Conservation (phyloP, 768 basidiomycete species). For the Auriscalpium microsporum region DNA sequence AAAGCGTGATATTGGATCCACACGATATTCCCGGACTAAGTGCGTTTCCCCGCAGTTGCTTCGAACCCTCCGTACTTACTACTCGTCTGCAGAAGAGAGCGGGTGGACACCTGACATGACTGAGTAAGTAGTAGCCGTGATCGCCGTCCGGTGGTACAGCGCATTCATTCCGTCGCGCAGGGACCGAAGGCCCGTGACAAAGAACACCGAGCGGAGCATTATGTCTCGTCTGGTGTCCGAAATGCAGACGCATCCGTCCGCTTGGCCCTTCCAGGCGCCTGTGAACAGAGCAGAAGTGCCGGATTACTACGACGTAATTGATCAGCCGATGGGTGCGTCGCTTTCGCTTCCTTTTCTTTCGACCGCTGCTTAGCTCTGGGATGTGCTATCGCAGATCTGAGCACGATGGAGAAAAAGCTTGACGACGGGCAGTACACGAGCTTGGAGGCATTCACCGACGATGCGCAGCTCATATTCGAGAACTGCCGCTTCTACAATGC, state of each 20-base stretch:
- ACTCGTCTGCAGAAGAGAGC: slow-evolving; percentile 54
- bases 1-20: slow-evolving; percentile 51
- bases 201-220: slow-evolving; percentile 48
- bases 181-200: slow-evolving; percentile 36
- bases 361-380: not conserved
- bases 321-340: slow-evolving; percentile 82
- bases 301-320: slow-evolving; percentile 88
- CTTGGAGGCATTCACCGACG: slow-evolving; percentile 67
- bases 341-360: slow-evolving; percentile 1
- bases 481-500: slow-evolving; percentile 89
- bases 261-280: slow-evolving; percentile 85
- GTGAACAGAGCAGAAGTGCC: slow-evolving; percentile 72
- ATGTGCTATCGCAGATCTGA: slow-evolving; percentile 49
- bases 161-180: slow-evolving; percentile 13
- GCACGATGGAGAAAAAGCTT: slow-evolving; percentile 86
- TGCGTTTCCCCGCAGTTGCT: slow-evolving; percentile 30
- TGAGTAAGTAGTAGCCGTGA: slow-evolving; percentile 37
- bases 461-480: slow-evolving; percentile 78
- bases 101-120: slow-evolving; percentile 88
- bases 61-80: not conserved
- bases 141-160: not conserved
- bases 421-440: slow-evolving; percentile 74
- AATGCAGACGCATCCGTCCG: slow-evolving; percentile 63
- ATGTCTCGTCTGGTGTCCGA: slow-evolving; percentile 78
- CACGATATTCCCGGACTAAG: slow-evolving; percentile 83